These are phyloP conservation scores for Russula compacta DNA, from an alignment of 768 basidiomycete species.

Conservation along the genomic window DNA sequence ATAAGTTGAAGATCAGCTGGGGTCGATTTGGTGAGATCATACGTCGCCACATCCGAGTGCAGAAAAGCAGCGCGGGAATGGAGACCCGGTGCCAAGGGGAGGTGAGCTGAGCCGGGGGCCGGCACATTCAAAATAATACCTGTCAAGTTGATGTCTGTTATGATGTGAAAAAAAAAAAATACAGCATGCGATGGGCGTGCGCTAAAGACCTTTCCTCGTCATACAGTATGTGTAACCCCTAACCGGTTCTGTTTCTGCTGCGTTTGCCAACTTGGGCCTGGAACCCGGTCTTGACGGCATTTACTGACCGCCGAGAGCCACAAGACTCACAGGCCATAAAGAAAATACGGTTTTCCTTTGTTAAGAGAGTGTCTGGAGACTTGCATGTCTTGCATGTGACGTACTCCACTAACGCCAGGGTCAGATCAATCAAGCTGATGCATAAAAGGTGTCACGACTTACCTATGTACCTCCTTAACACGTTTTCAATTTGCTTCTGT, in stretches of 20 bases:
- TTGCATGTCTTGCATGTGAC: constrained; percentile 99
- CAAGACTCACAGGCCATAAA: constrained; percentile 94
- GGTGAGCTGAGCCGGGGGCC: constrained; percentile 5
- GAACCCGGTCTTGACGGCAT: constrained; percentile 97
- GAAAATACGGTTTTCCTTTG: constrained; percentile 98
- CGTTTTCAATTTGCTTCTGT: constrained; percentile 97
- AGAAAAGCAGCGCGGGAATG: constrained; percentile 8
- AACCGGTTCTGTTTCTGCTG: constrained; percentile 73
- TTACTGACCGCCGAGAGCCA: constrained; percentile 84
- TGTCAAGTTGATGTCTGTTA: constrained; percentile 15
- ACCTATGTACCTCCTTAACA: constrained; percentile 94
- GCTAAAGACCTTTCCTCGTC: constrained; percentile 10
- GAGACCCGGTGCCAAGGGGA: constrained; percentile 7
- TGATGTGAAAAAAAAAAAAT: constrained; percentile 16
- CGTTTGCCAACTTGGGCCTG: constrained; percentile 91
- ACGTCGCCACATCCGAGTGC: constrained; percentile 8
- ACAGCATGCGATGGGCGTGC: constrained; percentile 19
- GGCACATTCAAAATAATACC: constrained; percentile 8
- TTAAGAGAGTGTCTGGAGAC: constrained; percentile 91
- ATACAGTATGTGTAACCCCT: constrained; percentile 10
- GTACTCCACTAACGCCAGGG: constrained; percentile 66
- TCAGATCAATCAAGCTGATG: neutral
- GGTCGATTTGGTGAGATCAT: constrained; percentile 18
- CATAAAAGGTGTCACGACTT: constrained; percentile 27
- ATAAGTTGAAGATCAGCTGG: constrained; percentile 18